Conservation (phyloP, 768 basidiomycete species). For the Kwoniella sp. region DNA sequence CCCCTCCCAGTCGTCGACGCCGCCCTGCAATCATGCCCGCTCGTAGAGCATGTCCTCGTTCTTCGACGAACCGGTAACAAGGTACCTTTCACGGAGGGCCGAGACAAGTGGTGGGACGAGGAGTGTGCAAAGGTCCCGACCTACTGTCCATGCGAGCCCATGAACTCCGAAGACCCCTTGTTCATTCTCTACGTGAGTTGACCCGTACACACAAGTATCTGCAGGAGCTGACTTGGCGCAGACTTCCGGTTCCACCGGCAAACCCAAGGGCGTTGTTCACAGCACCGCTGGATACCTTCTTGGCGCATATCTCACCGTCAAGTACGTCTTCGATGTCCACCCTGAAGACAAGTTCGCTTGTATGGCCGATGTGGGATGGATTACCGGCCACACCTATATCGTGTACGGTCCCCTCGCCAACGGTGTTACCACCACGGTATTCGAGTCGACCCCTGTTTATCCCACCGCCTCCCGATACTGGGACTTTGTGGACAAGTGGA, state of each 20-base stretch:
- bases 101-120: constrained; percentile 97
- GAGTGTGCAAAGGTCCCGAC: constrained; percentile 74
- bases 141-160: constrained; percentile 82
- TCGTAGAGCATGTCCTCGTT: constrained; percentile 86
- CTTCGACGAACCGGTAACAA: constrained; percentile 78
- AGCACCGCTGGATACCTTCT: constrained; percentile 68
- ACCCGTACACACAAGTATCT: no score
- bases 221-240: constrained; percentile 51
- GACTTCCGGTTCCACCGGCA: constrained; percentile 92
- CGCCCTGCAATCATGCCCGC: constrained; percentile 76
- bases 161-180: constrained; percentile 89
- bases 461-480: constrained; percentile 95
- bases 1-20: constrained; percentile 70
- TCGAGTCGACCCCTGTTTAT: constrained; percentile 95
- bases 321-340: constrained; percentile 97
- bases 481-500: constrained; percentile 88
- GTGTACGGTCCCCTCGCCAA: constrained; percentile 79
- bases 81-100: constrained; percentile 72
- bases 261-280: constrained; percentile 91
- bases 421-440: constrained; percentile 60
- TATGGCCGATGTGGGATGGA: constrained; percentile 99
- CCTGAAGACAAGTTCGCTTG: constrained; percentile 93
- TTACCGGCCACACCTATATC: constrained; percentile 96
- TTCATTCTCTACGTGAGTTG: constrained; percentile 95
- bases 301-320: constrained; percentile 83